Base-by-base conservation (phyloP, 106 monocot genomes). In the Dendrobium huoshanense region DNA sequence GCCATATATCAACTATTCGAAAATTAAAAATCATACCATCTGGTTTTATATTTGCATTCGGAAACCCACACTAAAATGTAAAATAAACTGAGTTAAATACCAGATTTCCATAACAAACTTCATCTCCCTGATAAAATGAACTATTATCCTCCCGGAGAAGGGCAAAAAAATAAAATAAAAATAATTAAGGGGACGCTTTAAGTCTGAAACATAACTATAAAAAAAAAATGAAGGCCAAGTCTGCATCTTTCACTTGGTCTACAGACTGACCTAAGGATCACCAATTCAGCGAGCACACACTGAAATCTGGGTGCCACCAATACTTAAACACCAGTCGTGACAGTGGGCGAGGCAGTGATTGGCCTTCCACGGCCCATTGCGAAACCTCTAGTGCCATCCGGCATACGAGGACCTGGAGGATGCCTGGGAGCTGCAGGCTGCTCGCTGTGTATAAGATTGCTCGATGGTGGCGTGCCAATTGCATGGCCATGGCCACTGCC, bases 371-470 rank as follows among this genome's bases (percentile, higher is more conserved):
- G 79, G 31, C 94, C 94, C 85, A 94, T 86, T 8, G 89, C 85
- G 82, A 94, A 94, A 58, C 94, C 94, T 51, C 82, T 86, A 0
- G 94, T 94, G 37, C 94, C 94, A 80, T 94, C 91, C 33, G 94
- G 94, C 94, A 94, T 94, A 18, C 94, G 88, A 7, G 94, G 94
- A 0, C 91, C 94, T 2, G 89, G 94, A 43, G 94, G 91, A 7
- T 81, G 93, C 74, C 86, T 88, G 48, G 84, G 51, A 45, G 77
- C 73, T 9, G 72, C 73, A n/a, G 79, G 13, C 40, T 84, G 87
- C 80, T 88, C 88, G 7, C 7, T 17, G 33, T 78, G 85, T 33
- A 70, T 13, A 0, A 79, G 72, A 59, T 87, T 55, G 70, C 51
- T 54, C 0, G 83, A 75, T 3, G 88, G 86, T 25, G 89, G 85